Percentiles rank a stretch among this genome's conserved stretches.
Conservation (phyloP, 306 rosid species). For the Coriaria nepalensis region DNA sequence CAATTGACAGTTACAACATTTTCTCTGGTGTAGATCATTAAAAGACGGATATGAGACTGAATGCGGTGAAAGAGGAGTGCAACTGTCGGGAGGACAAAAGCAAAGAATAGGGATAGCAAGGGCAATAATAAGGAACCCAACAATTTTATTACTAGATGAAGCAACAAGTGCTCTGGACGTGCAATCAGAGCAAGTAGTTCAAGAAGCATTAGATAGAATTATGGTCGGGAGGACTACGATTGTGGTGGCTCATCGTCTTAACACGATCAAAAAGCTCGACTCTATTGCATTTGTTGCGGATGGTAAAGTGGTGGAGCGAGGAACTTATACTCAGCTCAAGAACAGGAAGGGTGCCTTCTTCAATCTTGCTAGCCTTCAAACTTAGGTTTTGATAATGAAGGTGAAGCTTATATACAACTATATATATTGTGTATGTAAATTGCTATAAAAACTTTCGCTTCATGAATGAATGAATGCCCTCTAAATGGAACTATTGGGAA, state of each 20-base stretch:
- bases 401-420: too few species aligned
- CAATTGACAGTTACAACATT: too few species aligned
- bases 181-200: slow-evolving; percentile 82
- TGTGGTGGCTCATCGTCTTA: slow-evolving; percentile 82
- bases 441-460: too few species aligned
- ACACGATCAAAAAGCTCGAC: slow-evolving; percentile 72
- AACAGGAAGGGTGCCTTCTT: slow-evolving; percentile 75
- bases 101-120: slow-evolving; percentile 91
- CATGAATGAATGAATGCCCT: too few species aligned
- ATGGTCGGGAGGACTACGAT: slow-evolving; percentile 84
- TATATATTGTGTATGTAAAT: background rate
- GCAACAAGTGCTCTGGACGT: slow-evolving; percentile 93
- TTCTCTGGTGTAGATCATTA: slow-evolving; percentile 37
- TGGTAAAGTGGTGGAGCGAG: slow-evolving; percentile 74
- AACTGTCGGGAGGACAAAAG: slow-evolving; percentile 91
- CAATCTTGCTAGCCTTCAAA: slow-evolving; percentile 47
- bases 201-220: slow-evolving; percentile 75
- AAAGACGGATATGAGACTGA: slow-evolving; percentile 79
- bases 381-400: too few species aligned
- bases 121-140: slow-evolving; percentile 80
- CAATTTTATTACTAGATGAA: slow-evolving; percentile 56
- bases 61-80: slow-evolving; percentile 97
- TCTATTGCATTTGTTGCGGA: slow-evolving; percentile 69
- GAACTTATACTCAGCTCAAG: slow-evolving; percentile 68
- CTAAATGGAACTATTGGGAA: too few species aligned